Percentiles rank a stretch among this genome's conserved stretches.
Conservation (phyloP, 441 rosid species). For the Daphne laureola region DNA sequence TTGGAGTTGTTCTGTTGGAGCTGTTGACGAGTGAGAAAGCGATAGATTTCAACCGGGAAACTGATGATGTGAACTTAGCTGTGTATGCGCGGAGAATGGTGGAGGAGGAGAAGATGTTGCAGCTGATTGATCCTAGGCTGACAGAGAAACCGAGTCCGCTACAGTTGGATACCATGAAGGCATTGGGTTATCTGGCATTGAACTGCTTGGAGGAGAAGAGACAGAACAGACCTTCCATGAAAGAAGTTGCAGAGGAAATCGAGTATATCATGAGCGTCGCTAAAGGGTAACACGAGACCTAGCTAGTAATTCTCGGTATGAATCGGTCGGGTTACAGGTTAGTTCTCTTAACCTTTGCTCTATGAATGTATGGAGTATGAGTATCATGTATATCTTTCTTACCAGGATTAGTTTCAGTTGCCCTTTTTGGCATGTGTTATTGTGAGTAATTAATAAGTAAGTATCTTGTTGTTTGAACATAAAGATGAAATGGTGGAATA, state of each 20-base stretch:
- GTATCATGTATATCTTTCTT: too few species aligned
- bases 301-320: too few species aligned
- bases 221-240: conserved; percentile 55
- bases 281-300: conserved; percentile 1
- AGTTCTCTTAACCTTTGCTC: too few species aligned
- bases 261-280: conserved; percentile 33
- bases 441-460: too few species aligned
- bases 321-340: too few species aligned
- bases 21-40: conserved; percentile 43
- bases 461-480: too few species aligned
- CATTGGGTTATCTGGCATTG: conserved; percentile 33
- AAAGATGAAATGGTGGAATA: too few species aligned
- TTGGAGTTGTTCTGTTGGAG: conserved; percentile 50
- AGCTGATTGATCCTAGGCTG: conserved; percentile 27
- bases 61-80: conserved; percentile 48
- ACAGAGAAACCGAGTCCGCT: conserved; percentile 23
- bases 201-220: conserved; percentile 45
- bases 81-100: conserved; percentile 33
- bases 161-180: conserved; percentile 43
- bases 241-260: conserved; percentile 42
- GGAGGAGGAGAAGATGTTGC: conserved; percentile 39
- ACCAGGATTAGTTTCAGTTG: too few species aligned
- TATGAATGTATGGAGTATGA: too few species aligned
- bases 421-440: too few species aligned
- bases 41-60: conserved; percentile 37